Base-by-base conservation (phyloP, 768 basidiomycete species). In the Sporobolomyces pararoseus region DNA sequence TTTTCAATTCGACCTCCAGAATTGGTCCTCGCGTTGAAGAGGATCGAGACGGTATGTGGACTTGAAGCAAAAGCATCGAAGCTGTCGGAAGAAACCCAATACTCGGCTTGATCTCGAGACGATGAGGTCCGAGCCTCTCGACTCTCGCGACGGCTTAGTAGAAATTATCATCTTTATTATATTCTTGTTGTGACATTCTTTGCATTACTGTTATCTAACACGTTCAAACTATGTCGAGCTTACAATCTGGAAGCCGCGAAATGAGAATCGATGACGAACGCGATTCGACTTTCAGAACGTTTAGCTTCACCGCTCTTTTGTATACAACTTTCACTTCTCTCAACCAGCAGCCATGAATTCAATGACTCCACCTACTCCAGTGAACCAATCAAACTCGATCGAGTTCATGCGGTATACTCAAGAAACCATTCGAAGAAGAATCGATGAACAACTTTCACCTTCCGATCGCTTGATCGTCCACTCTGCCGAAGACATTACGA, bases 381-480 rank as follows among this genome's bases (percentile, higher is more conserved):
- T 34, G 19, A 29, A 37, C 23, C 47, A 49, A n/a, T 21, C 39
- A 7, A 59, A 60, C 14, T 32, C 66, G 4, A 53, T 44, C 51
- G 44, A 68, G 23, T 9, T 62, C 7, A 54, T 54, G 23, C 63
- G 57, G 17, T 25, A 16, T 21, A 52, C 32, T 9, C 63, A 65
- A 47, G 32, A 31, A 19, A 57, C 59, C 23, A 32, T 70, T 42
- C 6, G 32, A 14, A n/a, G 27, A 2, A 27, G 46, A n/a, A 39
- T 65, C 44, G 29, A 57, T 5, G 21, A 25, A 14, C 51, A 65
- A 19, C 58, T 70, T 2, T 31, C 50, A 12, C 68, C 68, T 3
- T 25, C 29, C 6, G 68, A 70, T 58, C 50, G 68, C 0, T 42
- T 70, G 16, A 55, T 70, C 37, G 63, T 47, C 27, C 52, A 59